Evolutionary conservation across 1,284 basidiomycete species (phyloP).

Genomic region (Xanthoconium separans): DNA sequence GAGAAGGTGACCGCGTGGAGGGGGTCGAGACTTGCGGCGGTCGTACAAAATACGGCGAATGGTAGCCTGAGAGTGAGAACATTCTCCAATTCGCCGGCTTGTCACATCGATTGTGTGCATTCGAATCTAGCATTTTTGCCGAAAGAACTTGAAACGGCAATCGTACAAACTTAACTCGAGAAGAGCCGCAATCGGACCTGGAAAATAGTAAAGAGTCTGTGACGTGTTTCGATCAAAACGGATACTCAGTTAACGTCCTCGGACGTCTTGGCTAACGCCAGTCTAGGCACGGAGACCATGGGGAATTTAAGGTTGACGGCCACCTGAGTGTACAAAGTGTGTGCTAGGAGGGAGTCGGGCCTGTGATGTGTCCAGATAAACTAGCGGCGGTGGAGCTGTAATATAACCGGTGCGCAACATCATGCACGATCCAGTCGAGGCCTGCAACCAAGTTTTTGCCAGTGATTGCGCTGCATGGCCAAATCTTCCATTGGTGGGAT

Average conservation of each 20-base stretch:
- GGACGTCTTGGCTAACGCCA: neutral
- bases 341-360: neutral
- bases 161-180: slow-evolving; percentile 4
- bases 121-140: slow-evolving; percentile 8
- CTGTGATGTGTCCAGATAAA: slow-evolving; percentile 2
- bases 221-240: slow-evolving; percentile 14
- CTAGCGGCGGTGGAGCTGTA: slow-evolving; percentile 42
- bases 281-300: slow-evolving; percentile 14
- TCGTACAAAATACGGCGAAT: slow-evolving; percentile 5
- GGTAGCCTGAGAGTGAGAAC: neutral
- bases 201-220: slow-evolving; percentile 1
- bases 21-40: slow-evolving; percentile 16
- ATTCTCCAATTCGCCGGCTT: slow-evolving; percentile 7
- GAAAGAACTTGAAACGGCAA: slow-evolving; percentile 14
- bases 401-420: slow-evolving; percentile 82
- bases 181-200: slow-evolving; percentile 9
- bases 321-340: neutral
- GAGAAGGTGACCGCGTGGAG: slow-evolving; percentile 24
- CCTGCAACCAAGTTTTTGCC: slow-evolving; percentile 84
- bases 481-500: slow-evolving; percentile 89
- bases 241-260: slow-evolving; percentile 5
- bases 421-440: slow-evolving; percentile 92
- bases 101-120: slow-evolving; percentile 7
- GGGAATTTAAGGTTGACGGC: slow-evolving; percentile 3
- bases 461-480: slow-evolving; percentile 90